These are phyloP conservation scores for Aspergillus leporis DNA, from an alignment of 495 filamentous ascomycete species.

Conservation along the genomic window DNA sequence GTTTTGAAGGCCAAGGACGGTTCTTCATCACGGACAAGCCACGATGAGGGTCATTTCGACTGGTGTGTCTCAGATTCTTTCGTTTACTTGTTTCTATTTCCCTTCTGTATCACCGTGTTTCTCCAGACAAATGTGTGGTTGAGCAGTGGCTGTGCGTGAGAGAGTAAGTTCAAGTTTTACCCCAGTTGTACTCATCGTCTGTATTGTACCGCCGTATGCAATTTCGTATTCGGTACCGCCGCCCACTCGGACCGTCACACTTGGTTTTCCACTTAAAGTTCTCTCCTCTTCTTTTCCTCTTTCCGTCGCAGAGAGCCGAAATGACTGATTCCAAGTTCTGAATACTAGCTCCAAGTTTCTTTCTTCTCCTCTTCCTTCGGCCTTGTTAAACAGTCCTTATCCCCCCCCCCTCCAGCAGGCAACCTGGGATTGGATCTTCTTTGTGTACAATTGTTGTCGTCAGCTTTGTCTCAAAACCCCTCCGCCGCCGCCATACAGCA, in stretches of 20 bases:
- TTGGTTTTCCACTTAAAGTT: constrained; percentile 1
- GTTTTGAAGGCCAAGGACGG: not conserved
- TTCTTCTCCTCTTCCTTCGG: not conserved
- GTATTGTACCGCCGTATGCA: not conserved
- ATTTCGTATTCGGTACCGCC: constrained; percentile 1
- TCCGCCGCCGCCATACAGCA: not conserved
- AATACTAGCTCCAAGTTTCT: not conserved
- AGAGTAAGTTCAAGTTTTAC: not conserved
- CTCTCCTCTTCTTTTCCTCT: constrained; percentile 4
- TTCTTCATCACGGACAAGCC: not conserved
- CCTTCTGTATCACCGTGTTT: not conserved
- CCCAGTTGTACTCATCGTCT: not conserved
- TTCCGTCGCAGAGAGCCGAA: not conserved
- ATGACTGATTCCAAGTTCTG: constrained; percentile 1
- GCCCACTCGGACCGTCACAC: not conserved
- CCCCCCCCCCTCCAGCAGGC: not conserved
- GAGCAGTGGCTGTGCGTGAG: not conserved
- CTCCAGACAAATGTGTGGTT: not conserved
- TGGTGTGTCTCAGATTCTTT: not conserved
- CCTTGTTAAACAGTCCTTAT: not conserved
- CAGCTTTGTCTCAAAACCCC: not conserved
- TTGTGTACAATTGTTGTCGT: constrained; percentile 4
- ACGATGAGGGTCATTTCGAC: not conserved
- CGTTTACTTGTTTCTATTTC: not conserved
- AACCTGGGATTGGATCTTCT: not conserved